These are phyloP conservation scores for Theobroma grandiflorum DNA, from an alignment of 441 rosid genomes.

Conservation along the genomic window DNA sequence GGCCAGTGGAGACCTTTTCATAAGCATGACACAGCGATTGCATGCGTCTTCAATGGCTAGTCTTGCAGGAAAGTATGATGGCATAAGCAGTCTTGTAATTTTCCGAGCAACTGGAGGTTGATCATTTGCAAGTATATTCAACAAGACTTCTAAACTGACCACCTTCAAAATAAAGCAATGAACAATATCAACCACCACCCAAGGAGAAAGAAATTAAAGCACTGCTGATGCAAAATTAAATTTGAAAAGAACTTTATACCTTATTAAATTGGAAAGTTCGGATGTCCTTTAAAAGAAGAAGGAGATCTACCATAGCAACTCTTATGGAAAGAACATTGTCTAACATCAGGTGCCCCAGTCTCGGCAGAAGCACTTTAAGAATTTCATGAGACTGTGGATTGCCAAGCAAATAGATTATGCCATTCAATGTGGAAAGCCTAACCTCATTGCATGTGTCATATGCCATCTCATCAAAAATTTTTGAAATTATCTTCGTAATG, in stretches of 20 bases:
- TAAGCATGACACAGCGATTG: constrained; percentile 77
- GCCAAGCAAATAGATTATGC: constrained; percentile 83
- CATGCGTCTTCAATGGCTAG: constrained; percentile 81
- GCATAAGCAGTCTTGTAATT: constrained; percentile 77
- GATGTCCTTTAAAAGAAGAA: constrained; percentile 75
- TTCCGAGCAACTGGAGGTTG: constrained; percentile 80
- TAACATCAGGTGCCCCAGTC: constrained; percentile 73
- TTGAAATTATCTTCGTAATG: constrained; percentile 78
- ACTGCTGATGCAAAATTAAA: constrained; percentile 25
- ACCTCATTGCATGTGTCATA: constrained; percentile 81
- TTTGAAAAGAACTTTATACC: constrained; percentile 50
- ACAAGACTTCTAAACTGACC: constrained; percentile 68
- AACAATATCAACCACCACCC: constrained; percentile 25
- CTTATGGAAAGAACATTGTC: constrained; percentile 71
- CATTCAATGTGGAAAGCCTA: constrained; percentile 87
- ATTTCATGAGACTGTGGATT: constrained; percentile 93
- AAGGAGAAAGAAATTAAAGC: neutral
- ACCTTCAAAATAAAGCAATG: constrained; percentile 58
- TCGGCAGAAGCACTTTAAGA: constrained; percentile 88
- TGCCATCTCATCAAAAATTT: constrained; percentile 74
- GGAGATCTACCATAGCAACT: constrained; percentile 79
- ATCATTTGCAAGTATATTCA: constrained; percentile 74
- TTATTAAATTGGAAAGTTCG: constrained; percentile 81
- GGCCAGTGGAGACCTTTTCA: constrained; percentile 83
- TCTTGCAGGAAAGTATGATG: constrained; percentile 89